A percentile compares a stretch with the other conserved stretches of the same genome.
These are phyloP conservation scores for Sutorius eximius DNA, from an alignment of 1,284 basidiomycete genomes.

Conservation along the genomic window DNA sequence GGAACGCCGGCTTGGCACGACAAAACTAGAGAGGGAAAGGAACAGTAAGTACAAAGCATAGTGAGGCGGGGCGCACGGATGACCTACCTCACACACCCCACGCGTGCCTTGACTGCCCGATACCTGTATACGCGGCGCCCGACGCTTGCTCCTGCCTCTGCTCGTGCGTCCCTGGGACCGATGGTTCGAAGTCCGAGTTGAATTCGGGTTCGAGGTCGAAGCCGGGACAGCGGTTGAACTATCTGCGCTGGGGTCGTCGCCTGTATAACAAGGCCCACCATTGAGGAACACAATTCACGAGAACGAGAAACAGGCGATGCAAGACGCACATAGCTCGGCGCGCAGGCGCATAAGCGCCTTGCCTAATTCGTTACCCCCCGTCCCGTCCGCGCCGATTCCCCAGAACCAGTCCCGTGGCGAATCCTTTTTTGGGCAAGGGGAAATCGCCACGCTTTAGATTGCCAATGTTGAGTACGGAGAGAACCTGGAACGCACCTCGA, in stretches of 20 bases:
- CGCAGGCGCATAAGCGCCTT: constrained; percentile 42
- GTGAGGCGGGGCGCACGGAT: not conserved
- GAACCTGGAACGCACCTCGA: constrained; percentile 29
- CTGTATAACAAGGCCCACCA: not conserved
- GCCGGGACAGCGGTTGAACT: not conserved
- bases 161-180: constrained; percentile 1
- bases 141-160: constrained; percentile 8
- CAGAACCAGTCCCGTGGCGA: constrained; percentile 44
- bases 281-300: constrained; percentile 10
- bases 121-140: constrained; percentile 10
- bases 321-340: constrained; percentile 25
- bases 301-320: not conserved
- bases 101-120: constrained; percentile 1
- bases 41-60: not conserved
- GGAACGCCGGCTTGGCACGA: constrained; percentile 51
- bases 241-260: constrained; percentile 6
- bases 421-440: constrained; percentile 28
- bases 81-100: constrained; percentile 29
- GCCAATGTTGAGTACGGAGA: not conserved
- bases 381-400: constrained; percentile 40
- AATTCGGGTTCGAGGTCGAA: constrained; percentile 2
- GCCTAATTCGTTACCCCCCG: constrained; percentile 46
- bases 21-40: constrained; percentile 43
- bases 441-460: not conserved
- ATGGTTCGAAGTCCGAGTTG: not conserved